Evolutionary conservation across 768 basidiomycete genomes (phyloP), one percentile per base, ranked within the genome.

Genomic region (Daedalea quercina): DNA sequence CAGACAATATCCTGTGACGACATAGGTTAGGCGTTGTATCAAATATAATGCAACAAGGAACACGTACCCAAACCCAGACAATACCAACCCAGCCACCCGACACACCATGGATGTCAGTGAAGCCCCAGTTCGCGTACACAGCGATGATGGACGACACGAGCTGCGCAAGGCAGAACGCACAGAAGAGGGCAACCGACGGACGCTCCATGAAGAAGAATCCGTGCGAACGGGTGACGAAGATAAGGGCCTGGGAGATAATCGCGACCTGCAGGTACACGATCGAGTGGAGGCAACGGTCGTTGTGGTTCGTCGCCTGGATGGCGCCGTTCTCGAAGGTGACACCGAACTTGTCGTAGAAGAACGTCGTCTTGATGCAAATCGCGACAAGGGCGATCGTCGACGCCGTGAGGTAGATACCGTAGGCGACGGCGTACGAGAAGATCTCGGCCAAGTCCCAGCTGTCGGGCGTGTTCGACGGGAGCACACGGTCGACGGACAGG

Each of bases 41-140:
- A n/a, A n/a, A n/a, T n/a, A n/a, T n/a, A n/a, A n/a, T n/a, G n/a
- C n/a, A n/a, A n/a, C n/a, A n/a, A n/a, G n/a, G 9, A 47, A 11
- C 4, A 79, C 86, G 40, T 74, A 91, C 90, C 90, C 91, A 94
- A 59, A 94, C 79, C 94, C 94, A 97, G 54, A 95, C 79, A 59
- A 98, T 94, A 73, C 94, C 95, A 59, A 97, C 90, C 94, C 94
- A 97, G 24, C 85, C 89, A 66, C 90, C 94, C 56, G 87, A 90
- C 67, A 97, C 84, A 22, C 73, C 65, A 31, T 74, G 68, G 58
- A 97, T 89, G 50, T 85, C 67, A 31, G 94, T 94, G 81, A 98
- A 98, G 69, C 90, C 88, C 89, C 89, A 96, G 79, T 96, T 65
- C 62, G 79, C 94, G 70, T 87, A 98, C 11, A 77, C 91, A 45